Evolutionary conservation across 1,139 yeast genomes (phyloP).

Genomic region (Wickerhamomyces sp.): DNA sequence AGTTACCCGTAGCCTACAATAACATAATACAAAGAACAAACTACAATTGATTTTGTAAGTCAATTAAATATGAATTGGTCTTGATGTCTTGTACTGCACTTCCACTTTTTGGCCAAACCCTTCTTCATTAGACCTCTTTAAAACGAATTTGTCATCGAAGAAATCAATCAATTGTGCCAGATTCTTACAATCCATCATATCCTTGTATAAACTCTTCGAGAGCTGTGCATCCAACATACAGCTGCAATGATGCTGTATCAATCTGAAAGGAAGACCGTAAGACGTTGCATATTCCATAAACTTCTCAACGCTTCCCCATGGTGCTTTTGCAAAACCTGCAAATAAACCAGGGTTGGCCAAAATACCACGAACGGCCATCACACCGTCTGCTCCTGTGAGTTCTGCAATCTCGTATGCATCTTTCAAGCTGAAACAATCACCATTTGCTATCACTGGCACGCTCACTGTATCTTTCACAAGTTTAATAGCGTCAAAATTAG

Average conservation of each 20-base stretch:
- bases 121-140: conserved; percentile 59
- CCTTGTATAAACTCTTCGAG: conserved; percentile 48
- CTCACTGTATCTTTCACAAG: conserved; percentile 51
- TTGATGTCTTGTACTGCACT: conserved; percentile 44
- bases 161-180: conserved; percentile 71
- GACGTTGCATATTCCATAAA: conserved; percentile 76
- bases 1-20: no score
- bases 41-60: no score
- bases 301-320: conserved; percentile 86
- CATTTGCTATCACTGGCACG: conserved; percentile 91
- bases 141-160: conserved; percentile 65
- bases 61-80: conserved; percentile 31
- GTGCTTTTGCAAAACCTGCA: conserved; percentile 65
- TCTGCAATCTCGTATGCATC: conserved; percentile 61
- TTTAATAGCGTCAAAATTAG: conserved; percentile 75
- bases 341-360: conserved; percentile 84
- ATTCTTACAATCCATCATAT: conserved; percentile 55
- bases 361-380: conserved; percentile 93
- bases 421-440: conserved; percentile 72
- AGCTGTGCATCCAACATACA: conserved; percentile 74
- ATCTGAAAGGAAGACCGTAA: conserved; percentile 78
- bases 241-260: conserved; percentile 81
- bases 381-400: conserved; percentile 78
- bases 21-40: no score
- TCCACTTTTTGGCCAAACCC: conserved; percentile 62